Base-by-base conservation (phyloP, 108 stramenopile genomes). In the Chaetoceros muelleri region DNA sequence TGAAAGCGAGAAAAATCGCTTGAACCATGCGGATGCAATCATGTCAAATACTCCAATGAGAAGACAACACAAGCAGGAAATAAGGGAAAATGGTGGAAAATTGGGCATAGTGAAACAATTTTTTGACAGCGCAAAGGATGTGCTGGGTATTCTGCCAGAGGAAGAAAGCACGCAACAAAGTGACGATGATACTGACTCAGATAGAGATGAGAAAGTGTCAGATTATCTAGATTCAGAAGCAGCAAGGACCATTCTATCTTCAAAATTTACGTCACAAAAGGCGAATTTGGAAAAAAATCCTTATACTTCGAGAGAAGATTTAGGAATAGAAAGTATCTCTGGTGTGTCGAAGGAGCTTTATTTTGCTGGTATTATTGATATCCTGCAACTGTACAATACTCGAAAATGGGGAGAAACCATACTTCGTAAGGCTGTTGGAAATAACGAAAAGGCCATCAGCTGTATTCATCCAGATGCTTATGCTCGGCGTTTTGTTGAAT, bases 351-450 rank as follows among this genome's bases (percentile, higher is more conserved):
- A 52, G 34, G 44, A 30, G 44, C 24, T 58, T 58, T 64, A 64
- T 16, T 64, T 49, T 58, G 23, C 29, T 44, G 88, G 88, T 19
- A 64, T 91, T 51, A 91, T 91, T 52, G 89, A 91, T 55, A 85
- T 91, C 52, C 66, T 91, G 28, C 86, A 91, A 70, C 70, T 74
- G 50, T 91, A 91, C 71, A 86, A 81, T 46, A 61, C 75, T 10
- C 44, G 71, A 24, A 91, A 91, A 67, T 64, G 65, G 55, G 78
- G 79, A 1, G 90, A 91, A 67, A 78, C 73, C 18, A 67, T 74
- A 3, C 60, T 78, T 1, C 66, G 58, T 48, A 70, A 78, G 30
- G 72, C 71, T 28, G 49, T 67, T 21, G 62, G 70, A 16, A 62
- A 75, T 20, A 44, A 52, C 1, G 57, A 21, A 10, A 24, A 60